These are phyloP conservation scores for Plenodomus lindquistii DNA, from an alignment of 2,329 filamentous ascomycete genomes.

Conservation along the genomic window DNA sequence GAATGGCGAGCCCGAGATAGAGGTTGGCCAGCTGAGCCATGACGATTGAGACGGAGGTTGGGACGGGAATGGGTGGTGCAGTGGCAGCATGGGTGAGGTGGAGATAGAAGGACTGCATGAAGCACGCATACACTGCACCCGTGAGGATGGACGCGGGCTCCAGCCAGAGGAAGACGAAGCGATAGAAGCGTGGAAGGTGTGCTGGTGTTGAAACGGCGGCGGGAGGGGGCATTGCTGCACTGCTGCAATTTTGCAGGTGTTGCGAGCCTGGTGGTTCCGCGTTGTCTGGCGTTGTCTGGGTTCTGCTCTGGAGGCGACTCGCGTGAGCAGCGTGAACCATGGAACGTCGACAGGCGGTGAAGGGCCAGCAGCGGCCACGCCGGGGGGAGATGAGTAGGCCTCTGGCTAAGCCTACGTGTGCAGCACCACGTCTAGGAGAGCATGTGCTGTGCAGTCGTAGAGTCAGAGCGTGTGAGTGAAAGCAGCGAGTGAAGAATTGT, in stretches of 20 bases:
- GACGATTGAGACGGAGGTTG: conserved; percentile 66
- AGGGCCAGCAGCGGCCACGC: not conserved
- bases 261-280: not conserved
- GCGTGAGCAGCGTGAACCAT: not conserved
- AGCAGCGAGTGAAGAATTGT: not conserved
- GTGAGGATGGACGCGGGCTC: conserved; percentile 62
- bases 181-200: conserved; percentile 64
- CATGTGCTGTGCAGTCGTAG: too few relatives aligned
- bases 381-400: not conserved
- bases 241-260: conserved; percentile 17
- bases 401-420: too few relatives aligned
- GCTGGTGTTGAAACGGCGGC: conserved; percentile 32
- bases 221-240: not conserved
- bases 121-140: conserved; percentile 59
- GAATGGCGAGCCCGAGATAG: conserved; percentile 76
- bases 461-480: not conserved
- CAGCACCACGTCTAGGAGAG: too few relatives aligned
- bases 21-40: conserved; percentile 77
- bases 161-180: conserved; percentile 74
- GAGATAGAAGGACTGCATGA: conserved; percentile 62
- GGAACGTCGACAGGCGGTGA: not conserved
- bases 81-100: conserved; percentile 63
- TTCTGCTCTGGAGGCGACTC: conserved; percentile 11
- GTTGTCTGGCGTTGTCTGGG: conserved; percentile 11
- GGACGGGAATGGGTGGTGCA: conserved; percentile 52